A percentile compares a stretch with the other conserved stretches of the same genome.
Evolutionary conservation across 768 basidiomycete species (phyloP).

Genomic region (Chalciporus pseudorubinellus): DNA sequence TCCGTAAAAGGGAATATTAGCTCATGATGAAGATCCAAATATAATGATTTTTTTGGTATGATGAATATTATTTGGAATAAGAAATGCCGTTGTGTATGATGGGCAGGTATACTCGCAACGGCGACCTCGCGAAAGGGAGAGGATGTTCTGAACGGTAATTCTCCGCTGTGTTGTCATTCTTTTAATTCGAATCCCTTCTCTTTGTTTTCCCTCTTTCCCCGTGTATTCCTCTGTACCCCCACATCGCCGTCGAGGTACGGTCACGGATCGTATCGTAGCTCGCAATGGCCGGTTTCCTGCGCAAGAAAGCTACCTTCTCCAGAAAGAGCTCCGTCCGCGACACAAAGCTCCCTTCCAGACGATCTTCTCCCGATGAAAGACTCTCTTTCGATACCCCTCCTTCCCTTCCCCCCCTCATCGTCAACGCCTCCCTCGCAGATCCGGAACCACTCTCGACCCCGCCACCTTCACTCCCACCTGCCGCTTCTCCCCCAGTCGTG

Average conservation of each 20-base stretch:
- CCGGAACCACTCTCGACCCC: slow-evolving; percentile 16
- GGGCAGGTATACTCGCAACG: slow-evolving; percentile 5
- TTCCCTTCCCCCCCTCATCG: slow-evolving; percentile 42
- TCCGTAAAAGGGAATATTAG: neutral
- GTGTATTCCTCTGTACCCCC: neutral
- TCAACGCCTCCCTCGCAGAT: slow-evolving; percentile 35
- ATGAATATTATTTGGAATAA: neutral
- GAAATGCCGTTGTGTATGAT: too few species aligned
- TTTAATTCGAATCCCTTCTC: slow-evolving; percentile 1
- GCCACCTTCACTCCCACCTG: slow-evolving; percentile 2
- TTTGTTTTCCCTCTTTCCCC: neutral
- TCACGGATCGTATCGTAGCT: slow-evolving; percentile 6
- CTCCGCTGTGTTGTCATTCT: slow-evolving; percentile 6
- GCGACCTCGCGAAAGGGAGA: neutral
- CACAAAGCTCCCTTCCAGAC: neutral
- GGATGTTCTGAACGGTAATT: neutral
- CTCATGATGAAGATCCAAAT: neutral
- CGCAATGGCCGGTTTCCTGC: slow-evolving; percentile 57
- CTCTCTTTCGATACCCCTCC: slow-evolving; percentile 17
- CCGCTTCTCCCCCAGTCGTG: slow-evolving; percentile 16
- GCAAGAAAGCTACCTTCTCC: slow-evolving; percentile 41
- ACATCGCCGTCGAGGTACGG: neutral
- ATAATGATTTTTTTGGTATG: neutral
- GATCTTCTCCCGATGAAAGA: slow-evolving; percentile 4
- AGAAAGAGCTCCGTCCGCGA: slow-evolving; percentile 3